Conservation (phyloP, 495 filamentous ascomycete species). For the Trypethelium eluteriae region DNA sequence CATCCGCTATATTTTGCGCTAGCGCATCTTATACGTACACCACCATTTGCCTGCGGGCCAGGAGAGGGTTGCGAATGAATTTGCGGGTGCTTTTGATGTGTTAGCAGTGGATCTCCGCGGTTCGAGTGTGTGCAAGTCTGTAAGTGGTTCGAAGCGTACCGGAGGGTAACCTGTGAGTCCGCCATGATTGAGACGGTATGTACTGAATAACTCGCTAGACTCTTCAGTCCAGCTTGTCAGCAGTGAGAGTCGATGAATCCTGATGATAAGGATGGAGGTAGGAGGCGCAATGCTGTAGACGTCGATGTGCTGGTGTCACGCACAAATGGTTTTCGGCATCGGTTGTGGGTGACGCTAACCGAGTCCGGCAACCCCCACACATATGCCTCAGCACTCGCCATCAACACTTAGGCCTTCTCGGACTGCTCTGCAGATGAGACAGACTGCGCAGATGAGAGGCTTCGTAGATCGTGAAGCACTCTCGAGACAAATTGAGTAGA, state of each 20-base stretch:
- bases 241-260: background rate
- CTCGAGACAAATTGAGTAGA: no score
- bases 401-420: background rate
- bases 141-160: background rate
- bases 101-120: background rate
- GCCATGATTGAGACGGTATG: conserved; percentile 56
- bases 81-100: conserved; percentile 71
- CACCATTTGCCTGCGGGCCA: conserved; percentile 99
- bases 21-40: conserved; percentile 65
- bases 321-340: conserved; percentile 6
- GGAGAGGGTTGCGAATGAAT: conserved; percentile 99
- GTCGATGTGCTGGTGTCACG: conserved; percentile 1
- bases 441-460: no score
- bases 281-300: background rate
- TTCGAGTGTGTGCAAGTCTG: background rate
- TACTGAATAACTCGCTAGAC: background rate
- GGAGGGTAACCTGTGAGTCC: conserved; percentile 86
- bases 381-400: background rate
- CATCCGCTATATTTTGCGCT: background rate
- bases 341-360: conserved; percentile 4
- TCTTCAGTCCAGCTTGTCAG: background rate
- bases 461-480: no score
- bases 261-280: background rate
- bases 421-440: no score
- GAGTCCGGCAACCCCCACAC: background rate